Evolutionary conservation across 768 basidiomycete genomes (phyloP), one percentile per base, ranked within the genome.

Genomic region (Crassisporium funariophilum): DNA sequence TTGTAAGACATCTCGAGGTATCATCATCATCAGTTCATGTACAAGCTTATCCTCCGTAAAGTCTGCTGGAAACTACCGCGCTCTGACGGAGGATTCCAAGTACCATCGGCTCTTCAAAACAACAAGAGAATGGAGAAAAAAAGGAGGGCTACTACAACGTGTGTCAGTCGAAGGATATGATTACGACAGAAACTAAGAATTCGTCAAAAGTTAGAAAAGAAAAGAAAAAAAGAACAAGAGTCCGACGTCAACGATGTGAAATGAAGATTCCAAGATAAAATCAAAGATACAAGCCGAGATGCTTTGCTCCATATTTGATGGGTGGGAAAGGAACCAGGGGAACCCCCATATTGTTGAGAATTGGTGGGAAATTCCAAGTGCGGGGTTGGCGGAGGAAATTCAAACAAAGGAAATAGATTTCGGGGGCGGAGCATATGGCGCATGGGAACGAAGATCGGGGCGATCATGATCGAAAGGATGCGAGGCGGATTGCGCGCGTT

Each of bases 251-350:
- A 20, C 35, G 27, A 37, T 39, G 47, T 33, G 29, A 21, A 21
- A 49, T 43, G 46, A 49, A 21, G 31, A 52, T 35, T 39, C 46
- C 41, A 36, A 39, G 40, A 25, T 37, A 51, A 53, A 50, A 50
- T 44, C 44, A 48, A 50, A 50, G 43, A 49, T 41, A 50, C 36
- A 37, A 46, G 44, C 29, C 38, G 33, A 15, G 31, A 5, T 33
- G 31, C 5, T 33, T 33, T 5, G 31, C n/a, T n/a, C n/a, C n/a
- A n/a, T n/a, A 2, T 33, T 3, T 33, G 4, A 15, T 33, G 12
- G 31, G 2, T 5, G 31, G 2, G 31, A 15, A 11, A 15, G 31
- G 16, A 15, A 33, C 31, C 12, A 15, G 31, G 16, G 4, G 31
- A 15, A 15, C 31, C 4, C 31, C 31, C 12, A 33, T 33, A 15